These are phyloP conservation scores for Acanthamoeba castellanii DNA, from an alignment of 208 protist genomes.

Conservation along the genomic window DNA sequence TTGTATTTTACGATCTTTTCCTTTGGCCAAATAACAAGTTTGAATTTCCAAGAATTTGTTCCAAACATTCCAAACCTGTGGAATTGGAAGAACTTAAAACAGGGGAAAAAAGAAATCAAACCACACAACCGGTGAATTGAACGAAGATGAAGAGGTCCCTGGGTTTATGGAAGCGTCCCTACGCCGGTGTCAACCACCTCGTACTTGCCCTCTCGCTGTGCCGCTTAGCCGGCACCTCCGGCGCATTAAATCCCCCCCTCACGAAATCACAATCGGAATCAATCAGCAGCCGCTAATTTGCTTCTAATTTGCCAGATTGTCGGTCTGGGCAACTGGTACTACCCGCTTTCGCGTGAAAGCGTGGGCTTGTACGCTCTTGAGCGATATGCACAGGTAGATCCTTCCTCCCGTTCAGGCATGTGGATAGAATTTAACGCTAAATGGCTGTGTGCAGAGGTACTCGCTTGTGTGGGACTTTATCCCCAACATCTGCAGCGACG, in stretches of 20 bases:
- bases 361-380: constrained; percentile 29
- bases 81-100: background rate
- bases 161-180: constrained; percentile 11
- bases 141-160: constrained; percentile 28
- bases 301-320: background rate
- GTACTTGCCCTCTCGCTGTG: background rate
- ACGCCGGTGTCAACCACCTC: constrained; percentile 13
- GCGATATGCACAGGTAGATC: background rate
- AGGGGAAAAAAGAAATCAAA: background rate
- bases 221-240: background rate
- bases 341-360: constrained; percentile 26
- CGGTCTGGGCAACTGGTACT: constrained; percentile 36
- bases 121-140: background rate
- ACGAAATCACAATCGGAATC: background rate
- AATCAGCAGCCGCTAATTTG: background rate
- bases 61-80: no score
- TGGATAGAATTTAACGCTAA: background rate
- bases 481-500: constrained; percentile 51
- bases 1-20: background rate
- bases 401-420: background rate
- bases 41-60: no score
- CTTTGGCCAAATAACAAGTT: background rate
- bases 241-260: background rate
- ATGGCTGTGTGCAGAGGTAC: background rate
- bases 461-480: constrained; percentile 44